Evolutionary conservation across 768 basidiomycete species (phyloP), one percentile per base, ranked within the genome.

Genomic region (Tubosaeta sp.): DNA sequence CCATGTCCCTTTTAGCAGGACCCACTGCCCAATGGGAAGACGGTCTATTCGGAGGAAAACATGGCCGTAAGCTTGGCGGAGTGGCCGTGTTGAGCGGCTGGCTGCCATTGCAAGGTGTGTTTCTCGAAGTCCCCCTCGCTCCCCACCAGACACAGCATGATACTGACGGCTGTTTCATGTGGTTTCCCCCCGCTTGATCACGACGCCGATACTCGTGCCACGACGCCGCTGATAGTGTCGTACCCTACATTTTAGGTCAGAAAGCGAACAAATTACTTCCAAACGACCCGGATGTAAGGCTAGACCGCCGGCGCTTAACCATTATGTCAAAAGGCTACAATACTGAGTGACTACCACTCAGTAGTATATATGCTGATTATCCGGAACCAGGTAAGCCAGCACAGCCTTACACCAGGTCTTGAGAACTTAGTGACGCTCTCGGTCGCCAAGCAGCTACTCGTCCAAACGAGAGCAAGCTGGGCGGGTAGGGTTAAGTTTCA

Each of bases 171-270:
- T 46, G 46, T 55, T 48, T 22, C 51, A 90, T 87, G 81, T 89
- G 76, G 66, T 76, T 39, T 78, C 80, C 14, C 70, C 76, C 10
- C 73, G 84, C 58, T 81, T 84, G 16, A 69, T 76, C 40, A 75
- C 77, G 4, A 75, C 82, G 19, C 88, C 92, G 1, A 75, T 94
- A 25, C 94, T 95, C 69, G 89, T 89, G 83, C 12, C 89, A 93
- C 56, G 93, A 93, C 21, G 78, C 74, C 6, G 74, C 66, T 14
- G 94, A 97, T 69, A 83, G 80, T 7, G 74, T 95, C 21, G 85
- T 96, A 48, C 76, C 75, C 51, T 75, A 74, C 58, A 55, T 75
- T 24, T 73, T 82, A 44, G 81, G 81, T 21, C 64, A 75, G 48
- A 66, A 67, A 44, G 87, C 88, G 8, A 69, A 76, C 32, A 76